phyloP scores from a whole-genome alignment of 768 basidiomycete species.

The Suillus alpinus region DNA sequence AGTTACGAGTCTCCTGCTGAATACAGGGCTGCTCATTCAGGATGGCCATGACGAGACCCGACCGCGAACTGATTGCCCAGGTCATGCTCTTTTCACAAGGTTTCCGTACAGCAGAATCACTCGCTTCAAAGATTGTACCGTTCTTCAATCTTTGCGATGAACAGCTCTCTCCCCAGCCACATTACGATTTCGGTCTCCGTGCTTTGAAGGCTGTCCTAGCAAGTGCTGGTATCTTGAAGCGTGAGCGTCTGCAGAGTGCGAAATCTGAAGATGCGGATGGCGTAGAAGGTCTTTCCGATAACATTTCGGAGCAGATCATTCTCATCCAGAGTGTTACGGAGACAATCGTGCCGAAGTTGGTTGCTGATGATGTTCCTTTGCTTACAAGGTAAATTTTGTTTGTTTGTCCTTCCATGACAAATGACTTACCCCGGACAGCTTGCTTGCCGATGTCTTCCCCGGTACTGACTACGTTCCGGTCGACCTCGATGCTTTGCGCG shows the following conservation, averaged over 20 bases:
- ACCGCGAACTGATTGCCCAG: constrained; percentile 97
- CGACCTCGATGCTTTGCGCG: constrained; percentile 80
- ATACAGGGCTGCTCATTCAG: constrained; percentile 36
- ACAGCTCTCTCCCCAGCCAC: constrained; percentile 93
- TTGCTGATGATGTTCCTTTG: constrained; percentile 94
- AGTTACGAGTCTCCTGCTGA: constrained; percentile 6
- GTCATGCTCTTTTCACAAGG: constrained; percentile 99
- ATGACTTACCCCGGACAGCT: constrained; percentile 40
- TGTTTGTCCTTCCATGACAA: background rate
- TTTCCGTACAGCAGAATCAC: constrained; percentile 93
- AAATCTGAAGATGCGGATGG: constrained; percentile 41
- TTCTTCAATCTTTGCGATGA: constrained; percentile 99
- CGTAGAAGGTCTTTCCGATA: constrained; percentile 61
- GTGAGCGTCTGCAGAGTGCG: constrained; percentile 68
- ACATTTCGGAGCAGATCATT: constrained; percentile 88
- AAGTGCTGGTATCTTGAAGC: constrained; percentile 96
- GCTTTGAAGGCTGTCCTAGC: constrained; percentile 95
- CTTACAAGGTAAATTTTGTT: constrained; percentile 69
- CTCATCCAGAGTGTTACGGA: constrained; percentile 98
- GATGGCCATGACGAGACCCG: constrained; percentile 99
- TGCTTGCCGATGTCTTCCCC: constrained; percentile 96
- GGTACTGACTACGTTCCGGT: constrained; percentile 90
- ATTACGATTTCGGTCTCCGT: constrained; percentile 98
- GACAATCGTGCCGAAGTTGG: constrained; percentile 96
- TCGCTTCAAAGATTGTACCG: constrained; percentile 98